phyloP scores from a whole-genome alignment of 208 protist genomes.

The Dictyostelium gargantuum region DNA sequence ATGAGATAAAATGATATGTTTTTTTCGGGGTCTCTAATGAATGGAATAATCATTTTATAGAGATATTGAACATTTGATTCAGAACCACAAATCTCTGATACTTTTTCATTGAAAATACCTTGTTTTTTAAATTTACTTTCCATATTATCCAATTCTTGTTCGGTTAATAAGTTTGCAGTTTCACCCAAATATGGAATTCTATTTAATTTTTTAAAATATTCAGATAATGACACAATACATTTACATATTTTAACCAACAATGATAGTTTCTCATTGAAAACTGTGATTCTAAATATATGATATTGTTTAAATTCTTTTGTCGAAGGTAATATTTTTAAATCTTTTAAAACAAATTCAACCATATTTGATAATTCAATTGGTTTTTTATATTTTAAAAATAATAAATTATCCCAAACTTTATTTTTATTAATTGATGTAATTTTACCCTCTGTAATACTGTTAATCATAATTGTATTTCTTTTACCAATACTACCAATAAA shows the following conservation, averaged over 20 bases:
- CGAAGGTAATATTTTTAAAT: background rate
- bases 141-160: background rate
- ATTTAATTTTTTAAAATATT: background rate
- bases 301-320: background rate
- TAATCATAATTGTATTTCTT: too few species aligned
- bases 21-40: too few species aligned
- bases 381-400: too few species aligned
- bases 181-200: background rate
- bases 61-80: background rate
- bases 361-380: too few species aligned
- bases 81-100: background rate
- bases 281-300: background rate
- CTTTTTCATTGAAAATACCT: background rate
- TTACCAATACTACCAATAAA: background rate
- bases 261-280: background rate
- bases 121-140: background rate
- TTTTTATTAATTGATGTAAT: background rate
- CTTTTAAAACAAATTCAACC: background rate
- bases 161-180: background rate
- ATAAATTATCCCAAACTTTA: background rate
- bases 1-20: too few species aligned
- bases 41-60: background rate
- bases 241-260: background rate
- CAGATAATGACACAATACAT: background rate
- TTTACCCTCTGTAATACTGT: too few species aligned